phyloP scores from a whole-genome alignment of 176 grass and related monocot species.

The Carex pumila region DNA sequence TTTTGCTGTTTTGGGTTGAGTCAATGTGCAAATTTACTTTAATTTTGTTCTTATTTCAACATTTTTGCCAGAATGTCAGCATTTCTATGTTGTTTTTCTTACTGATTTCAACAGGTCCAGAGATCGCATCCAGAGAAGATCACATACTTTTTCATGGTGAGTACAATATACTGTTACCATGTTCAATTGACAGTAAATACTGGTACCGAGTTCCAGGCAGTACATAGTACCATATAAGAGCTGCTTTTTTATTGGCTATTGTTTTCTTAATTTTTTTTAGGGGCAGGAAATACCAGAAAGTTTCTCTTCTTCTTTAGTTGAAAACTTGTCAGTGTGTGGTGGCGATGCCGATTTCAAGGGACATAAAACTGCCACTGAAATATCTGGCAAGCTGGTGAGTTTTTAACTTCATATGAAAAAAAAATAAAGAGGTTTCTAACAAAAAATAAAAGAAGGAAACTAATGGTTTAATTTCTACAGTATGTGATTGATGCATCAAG shows the following conservation, averaged over 20 bases:
- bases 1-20: not conserved
- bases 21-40: not conserved
- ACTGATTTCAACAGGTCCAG: not conserved
- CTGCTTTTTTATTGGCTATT: not conserved
- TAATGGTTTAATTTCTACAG: conserved; percentile 36
- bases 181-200: not conserved
- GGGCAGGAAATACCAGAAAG: conserved; percentile 26
- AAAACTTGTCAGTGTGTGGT: not conserved
- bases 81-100: not conserved
- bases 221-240: not conserved
- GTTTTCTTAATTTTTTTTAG: not conserved
- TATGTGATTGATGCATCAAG: conserved; percentile 64
- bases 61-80: not conserved
- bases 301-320: conserved; percentile 4
- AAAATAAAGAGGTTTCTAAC: not conserved
- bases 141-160: conserved; percentile 11
- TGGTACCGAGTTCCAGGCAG: not conserved
- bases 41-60: not conserved
- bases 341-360: conserved; percentile 13
- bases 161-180: not conserved
- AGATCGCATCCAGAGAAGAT: not conserved
- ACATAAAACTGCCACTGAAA: conserved; percentile 19
- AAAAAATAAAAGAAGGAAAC: not conserved
- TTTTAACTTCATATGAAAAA: not conserved
- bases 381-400: conserved; percentile 11